A percentile compares a stretch with the other conserved stretches of the same genome.
phyloP scores from a whole-genome alignment of 2,329 filamentous ascomycete genomes.

The Lasiodiplodia hormozganensis region DNA sequence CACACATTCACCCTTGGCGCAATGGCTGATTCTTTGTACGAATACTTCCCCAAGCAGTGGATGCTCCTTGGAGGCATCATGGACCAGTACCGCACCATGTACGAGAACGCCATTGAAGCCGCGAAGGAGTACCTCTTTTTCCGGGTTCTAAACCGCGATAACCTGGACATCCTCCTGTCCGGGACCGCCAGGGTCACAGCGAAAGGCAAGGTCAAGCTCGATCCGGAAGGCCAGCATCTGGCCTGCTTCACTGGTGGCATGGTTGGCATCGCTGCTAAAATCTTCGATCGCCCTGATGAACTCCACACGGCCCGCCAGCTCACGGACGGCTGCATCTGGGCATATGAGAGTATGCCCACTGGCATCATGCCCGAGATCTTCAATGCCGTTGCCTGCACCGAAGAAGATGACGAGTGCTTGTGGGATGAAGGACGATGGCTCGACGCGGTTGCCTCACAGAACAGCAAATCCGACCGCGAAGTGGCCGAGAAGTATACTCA shows the following conservation, averaged over 20 bases:
- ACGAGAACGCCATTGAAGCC: constrained; percentile 70
- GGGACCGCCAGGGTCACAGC: constrained; percentile 60
- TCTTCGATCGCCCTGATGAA: constrained; percentile 59
- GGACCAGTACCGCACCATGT: constrained; percentile 75
- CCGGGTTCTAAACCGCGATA: constrained; percentile 73
- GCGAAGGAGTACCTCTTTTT: constrained; percentile 78
- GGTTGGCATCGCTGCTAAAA: constrained; percentile 59
- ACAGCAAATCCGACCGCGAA: constrained; percentile 36
- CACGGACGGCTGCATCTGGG: constrained; percentile 64
- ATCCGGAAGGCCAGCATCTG: constrained; percentile 58
- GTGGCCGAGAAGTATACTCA: constrained; percentile 41
- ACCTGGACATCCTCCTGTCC: constrained; percentile 75
- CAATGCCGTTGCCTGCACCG: constrained; percentile 50
- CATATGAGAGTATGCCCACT: constrained; percentile 55
- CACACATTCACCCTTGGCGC: constrained; percentile 60
- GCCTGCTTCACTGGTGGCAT: constrained; percentile 64
- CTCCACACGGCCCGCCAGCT: constrained; percentile 58
- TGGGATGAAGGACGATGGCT: constrained; percentile 55
- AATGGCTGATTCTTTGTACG: constrained; percentile 64
- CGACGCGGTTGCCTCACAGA: constrained; percentile 41
- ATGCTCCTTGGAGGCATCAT: constrained; percentile 78
- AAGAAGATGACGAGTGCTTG: constrained; percentile 48
- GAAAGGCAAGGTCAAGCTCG: constrained; percentile 50
- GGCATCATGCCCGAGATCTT: constrained; percentile 64
- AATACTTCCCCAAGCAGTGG: constrained; percentile 69